Conservation (phyloP, 768 basidiomycete genomes). For the Auriculariales sp. region DNA sequence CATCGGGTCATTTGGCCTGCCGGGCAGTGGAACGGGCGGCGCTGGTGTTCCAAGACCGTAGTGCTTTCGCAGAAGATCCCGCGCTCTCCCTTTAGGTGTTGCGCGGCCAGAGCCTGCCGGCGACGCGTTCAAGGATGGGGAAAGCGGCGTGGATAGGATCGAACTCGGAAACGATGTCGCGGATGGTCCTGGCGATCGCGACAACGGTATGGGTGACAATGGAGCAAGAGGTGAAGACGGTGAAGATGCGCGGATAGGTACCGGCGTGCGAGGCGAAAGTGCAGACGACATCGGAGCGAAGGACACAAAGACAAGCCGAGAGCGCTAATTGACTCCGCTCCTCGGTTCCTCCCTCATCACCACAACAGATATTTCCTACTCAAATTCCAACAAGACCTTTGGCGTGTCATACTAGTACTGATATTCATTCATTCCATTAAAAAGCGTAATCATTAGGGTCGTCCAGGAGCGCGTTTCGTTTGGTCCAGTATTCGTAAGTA, state of each 20-base stretch:
- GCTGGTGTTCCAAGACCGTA: slow-evolving; percentile 67
- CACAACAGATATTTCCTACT: too few relatives aligned
- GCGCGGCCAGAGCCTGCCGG: slow-evolving; percentile 16
- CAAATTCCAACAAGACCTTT: too few relatives aligned
- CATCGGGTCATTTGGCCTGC: slow-evolving; percentile 59
- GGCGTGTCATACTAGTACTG: too few relatives aligned
- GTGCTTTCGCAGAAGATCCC: slow-evolving; percentile 70
- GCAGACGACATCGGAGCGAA: not conserved
- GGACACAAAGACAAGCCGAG: too few relatives aligned
- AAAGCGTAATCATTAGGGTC: too few relatives aligned
- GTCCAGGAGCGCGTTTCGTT: too few relatives aligned
- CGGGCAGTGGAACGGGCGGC: slow-evolving; percentile 44
- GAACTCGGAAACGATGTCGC: slow-evolving; percentile 1
- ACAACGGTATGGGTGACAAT: slow-evolving; percentile 18
- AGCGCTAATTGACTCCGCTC: too few relatives aligned
- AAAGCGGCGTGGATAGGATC: slow-evolving; percentile 9
- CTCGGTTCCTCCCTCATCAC: too few relatives aligned
- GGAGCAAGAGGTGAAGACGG: slow-evolving; percentile 36
- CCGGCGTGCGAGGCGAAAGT: slow-evolving; percentile 1
- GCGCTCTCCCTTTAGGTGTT: slow-evolving; percentile 39
- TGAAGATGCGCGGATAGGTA: slow-evolving; percentile 25
- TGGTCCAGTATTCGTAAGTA: too few relatives aligned
- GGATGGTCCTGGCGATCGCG: slow-evolving; percentile 9
- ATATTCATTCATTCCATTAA: too few relatives aligned
- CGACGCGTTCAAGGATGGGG: slow-evolving; percentile 12